These are phyloP conservation scores for Fusarium zealandicum DNA, from an alignment of 2,329 filamentous ascomycete species.

Conservation along the genomic window DNA sequence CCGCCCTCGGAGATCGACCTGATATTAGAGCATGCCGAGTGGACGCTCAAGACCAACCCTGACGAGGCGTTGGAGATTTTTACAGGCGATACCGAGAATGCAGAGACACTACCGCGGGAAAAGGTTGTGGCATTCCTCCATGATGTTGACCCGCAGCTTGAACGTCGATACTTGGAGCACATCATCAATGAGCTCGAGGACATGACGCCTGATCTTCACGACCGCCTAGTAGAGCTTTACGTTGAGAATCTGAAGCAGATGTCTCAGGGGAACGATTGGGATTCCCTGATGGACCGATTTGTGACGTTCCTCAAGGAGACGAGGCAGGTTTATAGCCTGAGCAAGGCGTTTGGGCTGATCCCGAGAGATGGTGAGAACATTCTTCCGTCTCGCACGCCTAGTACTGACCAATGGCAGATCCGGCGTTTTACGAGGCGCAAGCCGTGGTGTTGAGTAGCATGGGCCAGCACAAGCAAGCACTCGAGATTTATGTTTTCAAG, in stretches of 20 bases:
- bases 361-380: conserved; percentile 73
- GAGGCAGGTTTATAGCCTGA: conserved; percentile 76
- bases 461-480: conserved; percentile 91
- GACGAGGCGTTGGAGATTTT: conserved; percentile 91
- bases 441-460: conserved; percentile 94
- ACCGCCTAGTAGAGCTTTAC: conserved; percentile 76
- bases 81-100: conserved; percentile 90
- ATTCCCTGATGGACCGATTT: conserved; percentile 69
- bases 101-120: conserved; percentile 83
- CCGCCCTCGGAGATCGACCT: conserved; percentile 88
- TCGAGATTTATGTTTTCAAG: conserved; percentile 98
- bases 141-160: conserved; percentile 72
- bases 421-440: conserved; percentile 85
- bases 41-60: conserved; percentile 79
- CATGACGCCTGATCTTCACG: conserved; percentile 84
- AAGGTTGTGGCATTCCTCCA: conserved; percentile 78
- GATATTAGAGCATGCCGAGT: conserved; percentile 88
- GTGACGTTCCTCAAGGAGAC: conserved; percentile 79
- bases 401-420: conserved; percentile 61
- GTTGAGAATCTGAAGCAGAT: conserved; percentile 63
- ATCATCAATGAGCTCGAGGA: conserved; percentile 89
- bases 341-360: conserved; percentile 77
- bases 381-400: not conserved
- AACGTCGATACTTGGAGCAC: conserved; percentile 87
- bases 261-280: conserved; percentile 57